Evolutionary conservation across 768 basidiomycete genomes (phyloP).

Genomic region (Wakefieldia striispora): DNA sequence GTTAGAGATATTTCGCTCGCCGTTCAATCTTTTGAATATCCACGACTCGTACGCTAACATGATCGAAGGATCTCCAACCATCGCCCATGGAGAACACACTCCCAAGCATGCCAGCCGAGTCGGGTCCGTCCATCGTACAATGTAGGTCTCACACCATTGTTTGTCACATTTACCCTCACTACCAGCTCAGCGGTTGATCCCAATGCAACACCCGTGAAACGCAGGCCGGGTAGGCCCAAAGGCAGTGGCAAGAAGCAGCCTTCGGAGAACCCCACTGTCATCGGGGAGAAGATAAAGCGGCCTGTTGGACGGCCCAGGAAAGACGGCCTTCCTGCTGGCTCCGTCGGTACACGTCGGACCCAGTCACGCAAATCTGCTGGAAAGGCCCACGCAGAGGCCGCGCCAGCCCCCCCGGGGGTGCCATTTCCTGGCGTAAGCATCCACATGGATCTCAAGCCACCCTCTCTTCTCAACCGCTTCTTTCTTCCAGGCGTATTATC

Average conservation of each 20-base stretch:
- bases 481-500: conserved; percentile 29
- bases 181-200: conserved; percentile 25
- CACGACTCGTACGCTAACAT: conserved; percentile 23
- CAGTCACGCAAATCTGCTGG: conserved; percentile 41
- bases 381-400: conserved; percentile 20
- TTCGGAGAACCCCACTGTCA: conserved; percentile 35
- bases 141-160: conserved; percentile 9
- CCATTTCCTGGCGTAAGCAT: conserved; percentile 32
- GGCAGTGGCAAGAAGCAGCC: conserved; percentile 73
- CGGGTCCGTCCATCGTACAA: conserved; percentile 28
- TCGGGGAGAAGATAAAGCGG: conserved; percentile 61
- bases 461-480: background rate
- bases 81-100: conserved; percentile 26
- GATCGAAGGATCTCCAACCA: conserved; percentile 19
- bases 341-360: conserved; percentile 47
- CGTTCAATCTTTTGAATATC: conserved; percentile 21
- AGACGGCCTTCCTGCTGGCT: conserved; percentile 78
- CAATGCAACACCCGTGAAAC: conserved; percentile 45
- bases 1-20: conserved; percentile 28
- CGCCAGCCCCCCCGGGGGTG: conserved; percentile 26
- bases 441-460: background rate
- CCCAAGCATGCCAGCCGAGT: conserved; percentile 25
- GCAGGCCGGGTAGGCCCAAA: conserved; percentile 74
- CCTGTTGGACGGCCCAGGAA: conserved; percentile 81
- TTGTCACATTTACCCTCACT: conserved; percentile 6